Evolutionary conservation across 2,329 filamentous ascomycete species (phyloP).

Genomic region (Fusarium goolgardi): DNA sequence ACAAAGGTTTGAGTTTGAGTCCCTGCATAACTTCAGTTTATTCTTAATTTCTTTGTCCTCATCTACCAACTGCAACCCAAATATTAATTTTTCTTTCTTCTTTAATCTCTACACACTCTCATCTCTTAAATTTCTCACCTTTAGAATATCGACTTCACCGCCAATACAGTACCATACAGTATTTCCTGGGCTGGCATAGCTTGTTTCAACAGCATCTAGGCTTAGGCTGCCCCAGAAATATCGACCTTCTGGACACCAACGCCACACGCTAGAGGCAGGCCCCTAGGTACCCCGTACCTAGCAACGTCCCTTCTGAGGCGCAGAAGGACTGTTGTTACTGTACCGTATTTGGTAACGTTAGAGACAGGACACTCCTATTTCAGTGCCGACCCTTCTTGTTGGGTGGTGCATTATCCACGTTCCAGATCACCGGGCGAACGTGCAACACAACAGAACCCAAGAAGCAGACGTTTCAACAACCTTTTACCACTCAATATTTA

Average conservation of each 20-base stretch:
- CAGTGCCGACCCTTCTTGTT: constrained; percentile 36
- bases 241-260: constrained; percentile 36
- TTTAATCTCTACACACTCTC: not conserved
- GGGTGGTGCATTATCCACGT: constrained; percentile 39
- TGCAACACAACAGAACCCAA: constrained; percentile 35
- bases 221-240: constrained; percentile 40
- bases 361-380: constrained; percentile 42
- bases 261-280: constrained; percentile 37
- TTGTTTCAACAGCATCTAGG: constrained; percentile 33
- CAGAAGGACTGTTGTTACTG: constrained; percentile 32
- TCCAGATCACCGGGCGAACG: constrained; percentile 44
- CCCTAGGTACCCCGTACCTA: constrained; percentile 33
- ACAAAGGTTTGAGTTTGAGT: constrained; percentile 7
- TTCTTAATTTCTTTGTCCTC: constrained; percentile 11
- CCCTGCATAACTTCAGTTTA: constrained; percentile 22
- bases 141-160: not conserved
- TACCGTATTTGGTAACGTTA: constrained; percentile 18
- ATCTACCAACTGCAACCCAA: not conserved
- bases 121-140: not conserved
- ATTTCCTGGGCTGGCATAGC: constrained; percentile 15
- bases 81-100: not conserved
- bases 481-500: constrained; percentile 33
- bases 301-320: constrained; percentile 43
- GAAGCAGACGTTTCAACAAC: constrained; percentile 27
- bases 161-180: constrained; percentile 19